Evolutionary conservation across 2,329 filamentous ascomycete species (phyloP).

Genomic region (Rutstroemia sp.): DNA sequence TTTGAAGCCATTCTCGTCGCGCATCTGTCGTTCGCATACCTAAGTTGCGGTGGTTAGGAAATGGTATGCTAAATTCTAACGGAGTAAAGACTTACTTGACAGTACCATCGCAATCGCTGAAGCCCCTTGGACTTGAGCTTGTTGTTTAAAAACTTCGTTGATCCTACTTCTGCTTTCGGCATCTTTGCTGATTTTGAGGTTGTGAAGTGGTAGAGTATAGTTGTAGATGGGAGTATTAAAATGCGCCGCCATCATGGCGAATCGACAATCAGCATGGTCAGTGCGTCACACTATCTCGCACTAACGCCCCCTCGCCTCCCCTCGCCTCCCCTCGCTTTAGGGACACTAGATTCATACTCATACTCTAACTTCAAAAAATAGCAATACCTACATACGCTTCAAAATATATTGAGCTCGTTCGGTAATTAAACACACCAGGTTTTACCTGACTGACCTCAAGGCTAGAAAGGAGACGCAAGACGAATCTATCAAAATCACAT

Average conservation of each 20-base stretch:
- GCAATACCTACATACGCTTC: too few species aligned
- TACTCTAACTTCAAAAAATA: too few species aligned
- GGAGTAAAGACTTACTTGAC: constrained; percentile 42
- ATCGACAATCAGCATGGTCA: too few species aligned
- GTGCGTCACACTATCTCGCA: too few species aligned
- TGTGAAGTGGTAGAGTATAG: background rate
- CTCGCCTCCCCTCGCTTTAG: too few species aligned
- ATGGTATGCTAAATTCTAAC: background rate
- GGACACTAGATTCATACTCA: too few species aligned
- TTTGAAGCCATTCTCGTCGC: constrained; percentile 88
- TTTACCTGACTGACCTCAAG: too few species aligned
- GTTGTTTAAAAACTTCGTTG: constrained; percentile 84
- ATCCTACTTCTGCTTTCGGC: constrained; percentile 87
- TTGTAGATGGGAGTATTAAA: background rate
- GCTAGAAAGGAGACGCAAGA: too few species aligned
- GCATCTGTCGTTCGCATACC: constrained; percentile 67
- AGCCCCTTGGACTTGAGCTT: constrained; percentile 77
- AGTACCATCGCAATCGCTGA: constrained; percentile 87
- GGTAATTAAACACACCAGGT: too few species aligned
- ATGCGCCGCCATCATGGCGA: background rate
- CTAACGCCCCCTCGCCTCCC: too few species aligned
- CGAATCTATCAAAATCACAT: too few species aligned
- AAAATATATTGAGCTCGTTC: too few species aligned
- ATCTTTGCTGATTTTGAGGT: constrained; percentile 45
- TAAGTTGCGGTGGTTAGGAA: constrained; percentile 32